A percentile compares a stretch with the other conserved stretches of the same genome.
Evolutionary conservation across 192 early-diverging fungal species (phyloP).

Genomic region (Podila horticola): DNA sequence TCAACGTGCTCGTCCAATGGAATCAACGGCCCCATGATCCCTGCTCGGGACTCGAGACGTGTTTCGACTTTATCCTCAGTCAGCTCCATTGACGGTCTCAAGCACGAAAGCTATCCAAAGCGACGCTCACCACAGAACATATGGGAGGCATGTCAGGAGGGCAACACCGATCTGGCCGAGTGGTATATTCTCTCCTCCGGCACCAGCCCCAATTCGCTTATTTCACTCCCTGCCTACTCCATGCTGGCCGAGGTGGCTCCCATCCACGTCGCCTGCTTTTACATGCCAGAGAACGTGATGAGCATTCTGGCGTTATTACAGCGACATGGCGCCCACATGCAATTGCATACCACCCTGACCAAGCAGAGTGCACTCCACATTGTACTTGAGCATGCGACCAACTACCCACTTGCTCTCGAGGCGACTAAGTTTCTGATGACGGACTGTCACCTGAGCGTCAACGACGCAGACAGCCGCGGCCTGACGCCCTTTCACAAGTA

Average conservation of each 20-base stretch:
- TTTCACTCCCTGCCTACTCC: conserved; percentile 31
- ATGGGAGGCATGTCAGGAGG: conserved; percentile 48
- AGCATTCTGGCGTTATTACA: conserved; percentile 24
- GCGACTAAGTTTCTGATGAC: conserved; percentile 29
- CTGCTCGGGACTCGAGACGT: conserved; percentile 36
- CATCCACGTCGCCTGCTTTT: conserved; percentile 42
- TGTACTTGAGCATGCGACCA: conserved; percentile 36
- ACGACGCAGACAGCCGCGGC: conserved; percentile 37
- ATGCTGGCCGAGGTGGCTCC: conserved; percentile 43
- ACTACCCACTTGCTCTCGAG: conserved; percentile 33
- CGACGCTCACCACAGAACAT: conserved; percentile 24
- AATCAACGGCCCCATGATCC: conserved; percentile 21
- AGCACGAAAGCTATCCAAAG: conserved; percentile 21
- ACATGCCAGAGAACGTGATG: conserved; percentile 37
- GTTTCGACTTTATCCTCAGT: conserved; percentile 35
- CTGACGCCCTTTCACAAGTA: conserved; percentile 51
- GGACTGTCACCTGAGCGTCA: conserved; percentile 33
- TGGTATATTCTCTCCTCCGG: conserved; percentile 28
- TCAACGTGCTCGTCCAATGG: conserved; percentile 19
- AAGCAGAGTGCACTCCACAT: conserved; percentile 44
- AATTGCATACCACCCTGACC: conserved; percentile 32
- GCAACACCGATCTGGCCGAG: conserved; percentile 34
- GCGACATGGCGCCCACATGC: conserved; percentile 38
- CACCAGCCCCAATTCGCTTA: conserved; percentile 19
- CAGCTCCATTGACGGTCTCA: conserved; percentile 31